Evolutionary conservation across 257 asterid species (phyloP).

Genomic region (Prunella vulgaris): DNA sequence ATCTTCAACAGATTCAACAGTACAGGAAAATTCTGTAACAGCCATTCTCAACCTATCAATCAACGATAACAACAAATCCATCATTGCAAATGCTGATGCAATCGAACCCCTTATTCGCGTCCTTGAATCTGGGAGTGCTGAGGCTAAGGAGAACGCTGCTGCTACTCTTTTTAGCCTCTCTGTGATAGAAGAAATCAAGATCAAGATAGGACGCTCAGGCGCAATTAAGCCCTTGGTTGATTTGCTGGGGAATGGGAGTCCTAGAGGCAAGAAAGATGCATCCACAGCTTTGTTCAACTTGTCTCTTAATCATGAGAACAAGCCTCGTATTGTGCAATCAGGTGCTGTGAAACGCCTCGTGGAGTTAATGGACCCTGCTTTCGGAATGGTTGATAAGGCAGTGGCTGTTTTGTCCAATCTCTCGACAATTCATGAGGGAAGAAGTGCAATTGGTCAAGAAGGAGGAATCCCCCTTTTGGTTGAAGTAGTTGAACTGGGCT

Average conservation of each 20-base stretch:
- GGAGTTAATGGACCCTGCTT: slow-evolving; percentile 76
- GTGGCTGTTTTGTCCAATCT: slow-evolving; percentile 70
- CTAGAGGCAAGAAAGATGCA: slow-evolving; percentile 67
- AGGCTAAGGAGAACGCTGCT: slow-evolving; percentile 76
- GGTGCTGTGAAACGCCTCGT: slow-evolving; percentile 71
- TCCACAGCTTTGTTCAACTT: slow-evolving; percentile 65
- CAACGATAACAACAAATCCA: slow-evolving; percentile 56
- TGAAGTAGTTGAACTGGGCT: slow-evolving; percentile 75
- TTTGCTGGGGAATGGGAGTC: slow-evolving; percentile 67
- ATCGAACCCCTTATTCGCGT: slow-evolving; percentile 70
- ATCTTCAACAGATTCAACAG: slow-evolving; percentile 38
- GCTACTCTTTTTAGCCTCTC: slow-evolving; percentile 78
- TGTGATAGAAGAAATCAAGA: slow-evolving; percentile 54
- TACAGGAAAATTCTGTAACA: slow-evolving; percentile 66
- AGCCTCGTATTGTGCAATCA: slow-evolving; percentile 58
- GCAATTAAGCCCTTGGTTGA: slow-evolving; percentile 71
- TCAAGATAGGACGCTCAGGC: slow-evolving; percentile 63
- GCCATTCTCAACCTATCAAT: slow-evolving; percentile 76
- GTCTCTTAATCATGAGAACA: slow-evolving; percentile 54
- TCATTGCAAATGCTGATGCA: slow-evolving; percentile 63
- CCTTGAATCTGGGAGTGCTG: slow-evolving; percentile 60
- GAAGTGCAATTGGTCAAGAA: slow-evolving; percentile 53
- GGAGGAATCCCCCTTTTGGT: slow-evolving; percentile 64
- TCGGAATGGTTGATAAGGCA: slow-evolving; percentile 83
- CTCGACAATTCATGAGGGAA: slow-evolving; percentile 59